Evolutionary conservation across 1,284 basidiomycete species (phyloP).

Genomic region (Trametes hirsuta): DNA sequence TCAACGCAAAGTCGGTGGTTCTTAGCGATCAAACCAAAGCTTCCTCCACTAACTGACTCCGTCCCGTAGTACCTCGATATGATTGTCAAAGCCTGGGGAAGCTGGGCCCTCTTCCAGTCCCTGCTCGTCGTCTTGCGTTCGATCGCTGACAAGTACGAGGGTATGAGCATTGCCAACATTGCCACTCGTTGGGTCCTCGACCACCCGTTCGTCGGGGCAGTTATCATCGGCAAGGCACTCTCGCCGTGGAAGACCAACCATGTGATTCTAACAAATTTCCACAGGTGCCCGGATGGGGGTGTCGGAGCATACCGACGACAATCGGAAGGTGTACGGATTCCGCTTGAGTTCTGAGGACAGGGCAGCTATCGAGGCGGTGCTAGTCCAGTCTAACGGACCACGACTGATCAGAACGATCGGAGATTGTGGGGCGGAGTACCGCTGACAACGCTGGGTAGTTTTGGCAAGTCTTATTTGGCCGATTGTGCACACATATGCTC

Average conservation of each 20-base stretch:
- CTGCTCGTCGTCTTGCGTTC: conserved; percentile 59
- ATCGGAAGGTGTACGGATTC: conserved; percentile 64
- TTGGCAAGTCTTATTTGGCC: not conserved
- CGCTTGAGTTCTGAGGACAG: conserved; percentile 58
- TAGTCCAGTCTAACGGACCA: conserved; percentile 60
- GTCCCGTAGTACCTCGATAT: conserved; percentile 73
- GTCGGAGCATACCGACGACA: conserved; percentile 75
- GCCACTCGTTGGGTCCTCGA: conserved; percentile 83
- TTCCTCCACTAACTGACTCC: not conserved
- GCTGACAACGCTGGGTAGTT: conserved; percentile 38
- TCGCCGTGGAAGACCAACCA: not conserved
- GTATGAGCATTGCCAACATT: conserved; percentile 75
- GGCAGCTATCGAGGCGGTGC: conserved; percentile 60
- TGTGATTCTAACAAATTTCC: not conserved
- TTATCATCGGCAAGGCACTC: conserved; percentile 65
- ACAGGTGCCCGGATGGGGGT: conserved; percentile 74
- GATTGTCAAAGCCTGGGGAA: conserved; percentile 78
- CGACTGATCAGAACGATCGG: conserved; percentile 69
- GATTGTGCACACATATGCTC: too few relatives aligned
- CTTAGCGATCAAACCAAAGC: conserved; percentile 4
- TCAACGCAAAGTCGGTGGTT: conserved; percentile 67
- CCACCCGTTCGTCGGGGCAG: conserved; percentile 76
- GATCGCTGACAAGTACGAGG: conserved; percentile 70
- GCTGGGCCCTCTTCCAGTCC: conserved; percentile 73
- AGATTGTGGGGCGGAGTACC: conserved; percentile 84